Percentiles rank a stretch among this genome's conserved stretches.
phyloP scores from a whole-genome alignment of 2,329 filamentous ascomycete species.

The Stromatinia cepivora region DNA sequence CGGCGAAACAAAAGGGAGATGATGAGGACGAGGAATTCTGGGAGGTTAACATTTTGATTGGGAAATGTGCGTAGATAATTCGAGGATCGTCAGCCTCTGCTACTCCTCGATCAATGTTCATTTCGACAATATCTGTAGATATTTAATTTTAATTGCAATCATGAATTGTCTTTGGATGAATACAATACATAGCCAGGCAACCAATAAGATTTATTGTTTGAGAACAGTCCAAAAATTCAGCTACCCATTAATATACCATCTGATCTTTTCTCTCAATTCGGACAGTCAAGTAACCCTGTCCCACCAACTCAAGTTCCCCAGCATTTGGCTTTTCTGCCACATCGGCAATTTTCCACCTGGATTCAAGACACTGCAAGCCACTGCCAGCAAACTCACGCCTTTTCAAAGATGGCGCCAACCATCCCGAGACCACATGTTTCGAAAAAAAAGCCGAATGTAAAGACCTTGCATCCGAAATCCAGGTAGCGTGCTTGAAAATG shows the following conservation, averaged over 20 bases:
- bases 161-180: background rate
- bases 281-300: background rate
- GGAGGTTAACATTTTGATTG: slow-evolving; percentile 23
- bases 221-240: background rate
- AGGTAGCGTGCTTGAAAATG: background rate
- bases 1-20: background rate
- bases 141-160: background rate
- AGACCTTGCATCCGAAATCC: background rate
- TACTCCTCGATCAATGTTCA: background rate
- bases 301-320: background rate
- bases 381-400: background rate
- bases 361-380: background rate
- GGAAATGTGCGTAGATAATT: background rate
- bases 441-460: background rate
- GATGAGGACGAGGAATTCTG: slow-evolving; percentile 13
- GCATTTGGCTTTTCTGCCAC: background rate
- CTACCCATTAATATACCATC: background rate
- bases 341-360: background rate
- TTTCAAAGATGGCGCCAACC: background rate
- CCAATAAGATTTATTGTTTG: background rate
- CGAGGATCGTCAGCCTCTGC: no score
- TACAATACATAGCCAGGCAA: background rate
- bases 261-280: no score
- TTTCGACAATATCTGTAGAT: background rate
- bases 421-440: background rate